Evolutionary conservation across 2,329 filamentous ascomycete genomes (phyloP), one percentile per base, ranked within the genome.

Genomic region (Sporothrix dimorphospora): DNA sequence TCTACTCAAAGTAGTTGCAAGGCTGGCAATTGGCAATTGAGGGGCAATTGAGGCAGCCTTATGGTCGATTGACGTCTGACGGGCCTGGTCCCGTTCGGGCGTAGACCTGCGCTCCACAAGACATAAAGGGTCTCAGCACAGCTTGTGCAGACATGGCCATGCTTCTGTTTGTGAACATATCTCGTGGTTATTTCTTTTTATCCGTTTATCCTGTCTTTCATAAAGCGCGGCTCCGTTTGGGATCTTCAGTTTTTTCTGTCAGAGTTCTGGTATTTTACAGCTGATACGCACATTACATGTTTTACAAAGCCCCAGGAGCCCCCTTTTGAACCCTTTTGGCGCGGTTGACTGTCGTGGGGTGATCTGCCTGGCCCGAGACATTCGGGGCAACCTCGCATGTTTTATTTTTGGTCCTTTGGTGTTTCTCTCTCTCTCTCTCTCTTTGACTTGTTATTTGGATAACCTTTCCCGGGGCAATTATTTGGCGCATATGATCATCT

Each of bases 311-410:
- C 57, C 24, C 57, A 21, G 34, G 19, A n/a, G 19, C 42, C 12
- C 19, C 47, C 34, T 16, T 47, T 34, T 30, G 38, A 8, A 40
- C 24, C n/a, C 38, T 11, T 24, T 27, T 21, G 16, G 38, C 38
- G 34, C 59, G 34, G n/a, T 16, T 40, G 59, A 14, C 40, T 27
- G 38, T 16, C 59, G 21, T 63, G 57, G 59, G 59, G 59, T 21
- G 63, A 66, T 66, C 63, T 66, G 34, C 63, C 7, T 24, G 42
- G 40, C 24, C 42, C 42, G 63, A 66, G 63, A 67, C 65, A 51
- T 67, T 67, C 65, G 45, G 65, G 9, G 65, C 45, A 51, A 67
- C 45, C 45, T 67, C 65, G 65, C 65, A 51, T 55, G 34, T 21
- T 55, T n/a, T 69, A 19, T 16, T 51, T 42, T 55, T 12, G 34